Percentiles rank a stretch among this genome's conserved stretches.
These are phyloP conservation scores for Fusarium graminum DNA, from an alignment of 2,329 filamentous ascomycete genomes.

Conservation along the genomic window DNA sequence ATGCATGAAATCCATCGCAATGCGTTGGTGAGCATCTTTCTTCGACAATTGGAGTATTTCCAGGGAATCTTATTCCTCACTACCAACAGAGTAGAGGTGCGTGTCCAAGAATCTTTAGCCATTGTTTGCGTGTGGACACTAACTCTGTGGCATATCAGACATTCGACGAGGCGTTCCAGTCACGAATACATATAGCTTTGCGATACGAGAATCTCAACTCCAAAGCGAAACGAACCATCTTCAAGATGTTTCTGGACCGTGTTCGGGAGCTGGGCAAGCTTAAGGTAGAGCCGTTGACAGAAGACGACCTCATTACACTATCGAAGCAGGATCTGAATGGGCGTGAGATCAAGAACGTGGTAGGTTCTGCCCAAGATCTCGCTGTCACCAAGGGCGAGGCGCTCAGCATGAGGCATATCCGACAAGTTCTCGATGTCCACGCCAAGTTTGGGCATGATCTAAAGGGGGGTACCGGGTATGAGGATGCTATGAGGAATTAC, in stretches of 20 bases:
- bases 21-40: conserved; percentile 86
- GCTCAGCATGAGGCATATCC: conserved; percentile 83
- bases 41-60: conserved; percentile 90
- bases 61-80: conserved; percentile 92
- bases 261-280: conserved; percentile 75
- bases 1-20: conserved; percentile 89
- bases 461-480: conserved; percentile 82
- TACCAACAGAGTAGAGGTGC: conserved; percentile 82
- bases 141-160: conserved; percentile 61
- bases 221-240: conserved; percentile 82
- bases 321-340: conserved; percentile 74
- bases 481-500: conserved; percentile 88
- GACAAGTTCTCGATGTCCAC: conserved; percentile 84
- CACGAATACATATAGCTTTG: conserved; percentile 86
- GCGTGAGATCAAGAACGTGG: conserved; percentile 87
- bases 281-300: conserved; percentile 70
- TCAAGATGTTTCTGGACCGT: conserved; percentile 84
- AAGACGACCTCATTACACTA: conserved; percentile 75
- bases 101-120: conserved; percentile 25
- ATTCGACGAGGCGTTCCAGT: conserved; percentile 92
- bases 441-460: conserved; percentile 87
- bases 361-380: conserved; percentile 84
- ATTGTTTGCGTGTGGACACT: neutral
- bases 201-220: conserved; percentile 80
- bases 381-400: conserved; percentile 79